Evolutionary conservation across 1,284 basidiomycete species (phyloP).

Genomic region (Mycena citricolor): DNA sequence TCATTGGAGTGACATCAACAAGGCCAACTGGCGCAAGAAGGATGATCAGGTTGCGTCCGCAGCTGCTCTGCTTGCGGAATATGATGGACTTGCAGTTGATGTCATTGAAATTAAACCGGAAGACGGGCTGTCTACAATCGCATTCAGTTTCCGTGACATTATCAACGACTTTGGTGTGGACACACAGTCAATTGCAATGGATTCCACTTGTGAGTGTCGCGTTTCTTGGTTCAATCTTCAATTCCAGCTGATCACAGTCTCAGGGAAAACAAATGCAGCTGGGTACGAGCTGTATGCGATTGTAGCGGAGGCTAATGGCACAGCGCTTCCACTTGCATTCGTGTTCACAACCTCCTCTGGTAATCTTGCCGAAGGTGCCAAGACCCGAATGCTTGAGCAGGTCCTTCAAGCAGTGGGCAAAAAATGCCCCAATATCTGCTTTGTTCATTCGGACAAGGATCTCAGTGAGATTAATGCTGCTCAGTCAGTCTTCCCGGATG

Average conservation of each 20-base stretch:
- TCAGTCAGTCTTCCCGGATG: conserved; percentile 5
- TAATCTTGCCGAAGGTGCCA: conserved; percentile 13
- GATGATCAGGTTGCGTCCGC: conserved; percentile 7
- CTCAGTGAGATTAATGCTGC: conserved; percentile 16
- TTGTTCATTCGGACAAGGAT: conserved; percentile 22
- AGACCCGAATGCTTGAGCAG: conserved; percentile 18
- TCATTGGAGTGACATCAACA: conserved; percentile 2
- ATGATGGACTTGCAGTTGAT: conserved; percentile 1
- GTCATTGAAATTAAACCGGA: conserved; percentile 3
- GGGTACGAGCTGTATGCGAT: conserved; percentile 17
- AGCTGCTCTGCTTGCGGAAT: neutral
- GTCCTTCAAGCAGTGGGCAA: conserved; percentile 7
- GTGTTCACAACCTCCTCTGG: conserved; percentile 15
- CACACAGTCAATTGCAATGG: conserved; percentile 7
- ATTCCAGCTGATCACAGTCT: neutral
- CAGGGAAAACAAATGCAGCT: conserved; percentile 11
- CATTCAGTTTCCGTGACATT: conserved; percentile 7
- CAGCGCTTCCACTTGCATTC: conserved; percentile 13
- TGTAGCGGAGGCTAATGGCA: conserved; percentile 17
- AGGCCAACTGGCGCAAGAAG: conserved; percentile 3
- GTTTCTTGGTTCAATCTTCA: neutral
- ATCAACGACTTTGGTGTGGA: conserved; percentile 5
- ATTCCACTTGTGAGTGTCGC: conserved; percentile 7
- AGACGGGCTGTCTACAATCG: conserved; percentile 3
- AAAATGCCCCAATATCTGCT: conserved; percentile 17